Conservation (phyloP, 305 asterid species). For the Fraxinus dipetala region DNA sequence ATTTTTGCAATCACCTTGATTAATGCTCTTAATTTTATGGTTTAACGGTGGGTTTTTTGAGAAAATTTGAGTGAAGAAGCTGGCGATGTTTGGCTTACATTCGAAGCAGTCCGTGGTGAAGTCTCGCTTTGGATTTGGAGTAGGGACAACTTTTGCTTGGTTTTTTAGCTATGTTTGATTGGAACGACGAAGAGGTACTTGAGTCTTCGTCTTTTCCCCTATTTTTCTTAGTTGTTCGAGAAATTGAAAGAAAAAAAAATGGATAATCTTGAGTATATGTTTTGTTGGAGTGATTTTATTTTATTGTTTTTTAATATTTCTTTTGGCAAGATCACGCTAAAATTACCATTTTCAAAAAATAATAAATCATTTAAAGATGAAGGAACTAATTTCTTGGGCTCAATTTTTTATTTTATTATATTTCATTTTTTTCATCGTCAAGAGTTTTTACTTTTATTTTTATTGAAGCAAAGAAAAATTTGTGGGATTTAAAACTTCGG, state of each 20-base stretch:
- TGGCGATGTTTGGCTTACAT: constrained; percentile 60
- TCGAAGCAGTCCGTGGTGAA: constrained; percentile 33
- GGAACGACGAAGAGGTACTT: constrained; percentile 93
- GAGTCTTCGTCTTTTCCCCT: not conserved
- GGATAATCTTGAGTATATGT: not conserved
- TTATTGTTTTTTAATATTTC: not conserved
- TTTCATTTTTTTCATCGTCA: not conserved
- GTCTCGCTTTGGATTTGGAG: constrained; percentile 32
- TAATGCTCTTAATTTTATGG: constrained; percentile 26
- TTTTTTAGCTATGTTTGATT: constrained; percentile 82
- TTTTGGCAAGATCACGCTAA: not conserved
- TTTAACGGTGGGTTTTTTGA: constrained; percentile 23
- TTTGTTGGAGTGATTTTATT: not conserved
- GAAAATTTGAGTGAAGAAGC: constrained; percentile 25
- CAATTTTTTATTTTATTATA: not conserved
- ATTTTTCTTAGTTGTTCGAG: not conserved
- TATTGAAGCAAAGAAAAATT: not conserved
- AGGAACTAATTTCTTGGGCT: not conserved
- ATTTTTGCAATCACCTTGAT: not conserved
- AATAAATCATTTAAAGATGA: not conserved
- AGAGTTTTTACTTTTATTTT: not conserved
- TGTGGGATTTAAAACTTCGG: not conserved
- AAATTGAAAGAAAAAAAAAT: not conserved
- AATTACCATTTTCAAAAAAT: not conserved
- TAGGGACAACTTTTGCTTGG: constrained; percentile 18